A percentile compares a stretch with the other conserved stretches of the same genome.
Conservation (phyloP, 768 basidiomycete species). For the Mrakia blollopis region DNA sequence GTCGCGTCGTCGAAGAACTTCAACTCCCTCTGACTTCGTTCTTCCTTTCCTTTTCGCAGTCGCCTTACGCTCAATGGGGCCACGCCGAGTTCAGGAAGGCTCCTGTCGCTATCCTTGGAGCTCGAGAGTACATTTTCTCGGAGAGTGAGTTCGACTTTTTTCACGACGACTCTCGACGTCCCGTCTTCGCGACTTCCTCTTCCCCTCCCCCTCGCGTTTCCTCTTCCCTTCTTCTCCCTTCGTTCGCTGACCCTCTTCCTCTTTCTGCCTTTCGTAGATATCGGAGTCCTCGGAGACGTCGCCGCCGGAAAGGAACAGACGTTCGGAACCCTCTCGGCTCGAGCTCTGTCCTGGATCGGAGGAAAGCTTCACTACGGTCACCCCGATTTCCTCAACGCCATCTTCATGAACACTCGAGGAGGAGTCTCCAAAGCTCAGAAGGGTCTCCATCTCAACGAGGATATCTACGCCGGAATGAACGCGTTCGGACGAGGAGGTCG, state of each 20-base stretch:
- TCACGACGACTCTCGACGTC: too few species aligned
- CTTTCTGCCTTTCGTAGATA: constrained; percentile 48
- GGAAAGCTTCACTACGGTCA: constrained; percentile 99
- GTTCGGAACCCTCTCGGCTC: constrained; percentile 94
- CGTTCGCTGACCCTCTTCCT: neutral
- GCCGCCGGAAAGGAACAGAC: constrained; percentile 99
- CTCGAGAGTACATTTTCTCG: constrained; percentile 99
- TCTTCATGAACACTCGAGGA: constrained; percentile 97
- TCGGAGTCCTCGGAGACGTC: constrained; percentile 95
- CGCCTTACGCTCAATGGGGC: constrained; percentile 85
- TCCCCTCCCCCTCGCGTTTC: too few species aligned
- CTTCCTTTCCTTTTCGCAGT: constrained; percentile 39
- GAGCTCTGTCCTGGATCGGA: constrained; percentile 93
- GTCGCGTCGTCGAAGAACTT: too few species aligned
- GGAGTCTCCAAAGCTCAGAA: constrained; percentile 99
- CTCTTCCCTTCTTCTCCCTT: neutral
- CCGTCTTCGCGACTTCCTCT: too few species aligned
- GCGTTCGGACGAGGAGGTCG: constrained; percentile 92
- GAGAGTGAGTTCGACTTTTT: constrained; percentile 53
- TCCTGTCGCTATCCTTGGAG: constrained; percentile 95
- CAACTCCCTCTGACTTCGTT: neutral
- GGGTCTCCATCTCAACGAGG: constrained; percentile 97
- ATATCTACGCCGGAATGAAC: constrained; percentile 99
- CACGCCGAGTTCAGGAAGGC: constrained; percentile 79
- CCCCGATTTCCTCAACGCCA: constrained; percentile 95